A percentile compares a stretch with the other conserved stretches of the same genome.
Conservation (phyloP, 2,329 filamentous ascomycete species). For the Pleurostoma richardsiae region DNA sequence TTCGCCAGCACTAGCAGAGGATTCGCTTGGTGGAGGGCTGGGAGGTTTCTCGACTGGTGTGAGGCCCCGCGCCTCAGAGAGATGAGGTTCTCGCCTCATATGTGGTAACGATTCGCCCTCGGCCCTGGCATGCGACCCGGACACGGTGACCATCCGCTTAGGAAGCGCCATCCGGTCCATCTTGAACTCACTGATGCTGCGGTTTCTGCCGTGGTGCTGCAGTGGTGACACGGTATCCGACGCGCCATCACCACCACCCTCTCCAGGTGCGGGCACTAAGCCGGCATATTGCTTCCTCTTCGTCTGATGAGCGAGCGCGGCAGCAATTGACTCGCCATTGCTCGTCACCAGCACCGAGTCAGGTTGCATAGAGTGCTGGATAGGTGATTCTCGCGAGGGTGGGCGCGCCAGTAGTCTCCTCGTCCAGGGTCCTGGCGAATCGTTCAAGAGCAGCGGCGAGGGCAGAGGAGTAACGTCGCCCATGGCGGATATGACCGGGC, state of each 20-base stretch:
- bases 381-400: slow-evolving; percentile 39
- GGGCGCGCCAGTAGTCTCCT: slow-evolving; percentile 45
- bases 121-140: slow-evolving; percentile 49
- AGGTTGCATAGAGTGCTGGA: slow-evolving; percentile 26
- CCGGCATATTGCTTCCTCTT: slow-evolving; percentile 54
- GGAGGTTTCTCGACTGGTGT: slow-evolving; percentile 60
- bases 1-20: slow-evolving; percentile 45
- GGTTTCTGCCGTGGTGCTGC: slow-evolving; percentile 59
- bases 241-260: slow-evolving; percentile 19
- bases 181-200: slow-evolving; percentile 84
- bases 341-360: slow-evolving; percentile 45
- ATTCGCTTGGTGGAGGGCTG: slow-evolving; percentile 80
- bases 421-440: slow-evolving; percentile 61
- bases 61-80: slow-evolving; percentile 74
- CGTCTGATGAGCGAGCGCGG: slow-evolving; percentile 44
- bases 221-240: slow-evolving; percentile 14
- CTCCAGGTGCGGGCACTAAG: slow-evolving; percentile 27
- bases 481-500: slow-evolving; percentile 70
- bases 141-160: slow-evolving; percentile 70
- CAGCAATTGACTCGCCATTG: slow-evolving; percentile 46
- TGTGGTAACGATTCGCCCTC: slow-evolving; percentile 37
- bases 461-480: slow-evolving; percentile 74
- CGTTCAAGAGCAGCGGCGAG: slow-evolving; percentile 63
- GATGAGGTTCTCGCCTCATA: slow-evolving; percentile 70
- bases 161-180: slow-evolving; percentile 66